These are phyloP conservation scores for Pleodorina starrii DNA, from an alignment of 139 green algal species.

Conservation along the genomic window DNA sequence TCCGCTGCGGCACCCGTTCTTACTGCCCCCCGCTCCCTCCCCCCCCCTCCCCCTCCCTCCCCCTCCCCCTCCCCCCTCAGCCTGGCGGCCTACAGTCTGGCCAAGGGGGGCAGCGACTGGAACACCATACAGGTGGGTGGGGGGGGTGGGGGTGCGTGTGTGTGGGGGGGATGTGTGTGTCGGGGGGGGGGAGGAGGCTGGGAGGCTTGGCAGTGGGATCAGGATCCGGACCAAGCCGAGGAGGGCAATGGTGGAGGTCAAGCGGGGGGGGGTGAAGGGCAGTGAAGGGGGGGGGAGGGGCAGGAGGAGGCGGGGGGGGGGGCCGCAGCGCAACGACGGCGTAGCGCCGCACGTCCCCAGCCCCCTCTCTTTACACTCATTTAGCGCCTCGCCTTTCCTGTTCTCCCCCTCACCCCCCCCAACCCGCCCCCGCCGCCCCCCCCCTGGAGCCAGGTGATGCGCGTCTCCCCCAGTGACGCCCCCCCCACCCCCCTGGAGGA, in stretches of 20 bases:
- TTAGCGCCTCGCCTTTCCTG: too few relatives aligned
- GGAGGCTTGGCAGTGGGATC: too few relatives aligned
- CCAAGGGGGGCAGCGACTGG: conserved; percentile 87
- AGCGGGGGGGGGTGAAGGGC: too few relatives aligned
- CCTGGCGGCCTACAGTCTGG: conserved; percentile 82
- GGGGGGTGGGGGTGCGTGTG: background rate
- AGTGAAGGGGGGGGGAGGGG: too few relatives aligned
- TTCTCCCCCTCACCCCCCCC: too few relatives aligned
- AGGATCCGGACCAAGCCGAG: too few relatives aligned
- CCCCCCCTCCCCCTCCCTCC: background rate
- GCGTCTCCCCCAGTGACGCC: conserved; percentile 66
- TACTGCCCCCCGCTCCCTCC: background rate
- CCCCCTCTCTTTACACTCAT: too few relatives aligned
- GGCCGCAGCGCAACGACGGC: too few relatives aligned
- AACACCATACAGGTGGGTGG: conserved; percentile 68
- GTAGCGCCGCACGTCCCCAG: too few relatives aligned
- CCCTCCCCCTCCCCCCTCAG: background rate
- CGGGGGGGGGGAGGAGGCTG: background rate
- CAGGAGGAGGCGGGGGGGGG: too few relatives aligned
- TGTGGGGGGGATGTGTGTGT: background rate
- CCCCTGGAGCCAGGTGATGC: conserved; percentile 77
- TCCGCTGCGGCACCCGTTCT: background rate
- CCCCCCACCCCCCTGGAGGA: conserved; percentile 74
- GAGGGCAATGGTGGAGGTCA: too few relatives aligned
- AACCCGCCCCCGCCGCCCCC: too few relatives aligned